Percentiles rank a stretch among this genome's conserved stretches.
Conservation (phyloP, 2,329 filamentous ascomycete species). For the Aspergillus viridinutans region DNA sequence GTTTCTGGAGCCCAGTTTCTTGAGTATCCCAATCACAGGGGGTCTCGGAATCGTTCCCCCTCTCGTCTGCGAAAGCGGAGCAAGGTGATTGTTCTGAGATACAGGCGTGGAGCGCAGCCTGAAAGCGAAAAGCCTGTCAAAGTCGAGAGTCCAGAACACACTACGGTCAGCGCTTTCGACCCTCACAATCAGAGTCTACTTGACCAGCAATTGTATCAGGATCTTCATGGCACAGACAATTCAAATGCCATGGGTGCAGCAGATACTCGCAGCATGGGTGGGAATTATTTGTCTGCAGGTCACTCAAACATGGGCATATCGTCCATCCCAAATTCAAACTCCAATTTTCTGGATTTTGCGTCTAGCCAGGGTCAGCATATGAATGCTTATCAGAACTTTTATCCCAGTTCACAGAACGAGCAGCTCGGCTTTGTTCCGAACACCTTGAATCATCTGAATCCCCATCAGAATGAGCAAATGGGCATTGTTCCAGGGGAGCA, state of each 20-base stretch:
- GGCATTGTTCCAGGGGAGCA: not conserved
- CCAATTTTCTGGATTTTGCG: not conserved
- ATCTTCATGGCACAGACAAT: not conserved
- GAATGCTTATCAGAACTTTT: not conserved
- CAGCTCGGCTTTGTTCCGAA: not conserved
- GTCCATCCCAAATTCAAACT: not conserved
- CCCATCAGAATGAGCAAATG: not conserved
- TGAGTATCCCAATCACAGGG: conserved; percentile 11
- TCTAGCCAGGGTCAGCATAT: not conserved
- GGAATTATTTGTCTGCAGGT: not conserved
- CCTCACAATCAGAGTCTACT: not conserved
- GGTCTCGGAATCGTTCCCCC: not conserved
- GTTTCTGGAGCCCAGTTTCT: conserved; percentile 15
- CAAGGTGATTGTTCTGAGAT: conserved; percentile 15
- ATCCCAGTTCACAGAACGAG: not conserved
- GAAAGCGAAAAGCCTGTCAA: not conserved
- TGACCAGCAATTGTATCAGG: not conserved
- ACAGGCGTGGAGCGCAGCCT: not conserved
- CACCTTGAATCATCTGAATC: not conserved
- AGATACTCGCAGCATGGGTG: not conserved
- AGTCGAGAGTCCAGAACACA: not conserved
- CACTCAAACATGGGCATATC: not conserved
- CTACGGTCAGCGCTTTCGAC: not conserved
- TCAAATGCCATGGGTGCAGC: not conserved
- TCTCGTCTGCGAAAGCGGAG: not conserved